Base-by-base conservation (phyloP, 2,329 filamentous ascomycete species). In the Stemphylium vesicarium region DNA sequence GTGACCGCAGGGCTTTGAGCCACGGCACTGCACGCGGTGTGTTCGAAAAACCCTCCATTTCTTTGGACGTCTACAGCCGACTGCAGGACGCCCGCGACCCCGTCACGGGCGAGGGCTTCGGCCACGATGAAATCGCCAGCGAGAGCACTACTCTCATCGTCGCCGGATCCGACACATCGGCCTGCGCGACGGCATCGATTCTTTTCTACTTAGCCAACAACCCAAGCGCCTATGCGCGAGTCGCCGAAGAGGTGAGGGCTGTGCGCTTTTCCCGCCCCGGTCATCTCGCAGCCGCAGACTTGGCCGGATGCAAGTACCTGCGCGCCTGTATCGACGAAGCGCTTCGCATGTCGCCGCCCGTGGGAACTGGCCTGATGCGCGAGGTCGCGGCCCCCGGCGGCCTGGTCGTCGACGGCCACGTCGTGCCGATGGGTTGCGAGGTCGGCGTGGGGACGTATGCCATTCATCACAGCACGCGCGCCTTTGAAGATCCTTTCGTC, bases 91-190 rank as follows among this genome's bases (percentile, higher is more conserved):
- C 36, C 12, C 42, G 36, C 32, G 42, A 45, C 32, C 16, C 42
- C 4, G 42, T 36, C 24, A 45, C 42, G 4, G 31, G 31, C 15
- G 31, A 36, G 32, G 4, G 24, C 2, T 12, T 42, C 16, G 29
- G 29, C 31, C 4, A 12, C 4, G 60, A 68, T 16, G 36, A 38
- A 20, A 38, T 38, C 6, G 4, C n/a, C 16, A 16, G n/a, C 6
- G 36, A 38, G 15, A 18, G 36, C 15, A 16, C 15, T 16, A 38
- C 36, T 10, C 15, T 38, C n/a, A 16, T 38, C n/a, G 36, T 38
- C 8, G 36, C 36, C 12, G 36, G 36, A 18, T 38, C 36, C 9
- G 36, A 38, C 20, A 38, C 36, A 18, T 18, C 36, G n/a, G 16
- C 36, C 18, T 18, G n/a, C 3, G 12, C 36, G 6, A n/a, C 20